Evolutionary conservation across 139 green algal genomes (phyloP).

Genomic region (Ettlia oleoabundans): DNA sequence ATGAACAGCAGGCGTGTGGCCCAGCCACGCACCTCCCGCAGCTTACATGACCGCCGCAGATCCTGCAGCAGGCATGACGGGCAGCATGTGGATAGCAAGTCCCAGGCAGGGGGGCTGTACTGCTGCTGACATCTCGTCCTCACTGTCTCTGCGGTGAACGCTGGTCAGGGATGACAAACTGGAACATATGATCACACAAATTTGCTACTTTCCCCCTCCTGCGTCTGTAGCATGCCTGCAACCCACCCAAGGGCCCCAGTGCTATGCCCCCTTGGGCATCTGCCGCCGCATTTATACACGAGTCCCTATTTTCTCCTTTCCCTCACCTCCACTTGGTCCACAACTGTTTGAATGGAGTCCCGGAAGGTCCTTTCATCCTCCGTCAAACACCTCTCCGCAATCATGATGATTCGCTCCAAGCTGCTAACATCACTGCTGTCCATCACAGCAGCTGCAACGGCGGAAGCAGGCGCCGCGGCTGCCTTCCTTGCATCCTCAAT

Average conservation of each 20-base stretch:
- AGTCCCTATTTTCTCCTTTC: neutral
- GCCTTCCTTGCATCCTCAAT: constrained; percentile 34
- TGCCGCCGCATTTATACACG: neutral
- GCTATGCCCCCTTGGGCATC: neutral
- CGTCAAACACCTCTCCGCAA: constrained; percentile 67
- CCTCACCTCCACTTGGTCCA: constrained; percentile 71
- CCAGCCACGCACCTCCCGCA: constrained; percentile 36
- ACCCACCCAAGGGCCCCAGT: neutral
- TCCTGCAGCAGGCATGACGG: constrained; percentile 47
- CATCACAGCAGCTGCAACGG: neutral
- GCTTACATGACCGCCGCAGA: constrained; percentile 41
- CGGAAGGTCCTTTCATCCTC: constrained; percentile 66
- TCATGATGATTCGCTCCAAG: constrained; percentile 19
- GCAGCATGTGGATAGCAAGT: too few relatives aligned
- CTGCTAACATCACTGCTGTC: neutral
- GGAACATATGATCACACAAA: neutral
- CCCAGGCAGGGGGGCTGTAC: too few relatives aligned
- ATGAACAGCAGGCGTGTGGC: constrained; percentile 83
- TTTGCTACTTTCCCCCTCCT: too few relatives aligned
- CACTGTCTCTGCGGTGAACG: too few relatives aligned
- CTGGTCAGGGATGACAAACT: too few relatives aligned
- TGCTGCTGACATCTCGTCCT: too few relatives aligned
- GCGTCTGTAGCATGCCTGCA: too few relatives aligned
- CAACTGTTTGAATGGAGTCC: constrained; percentile 62
- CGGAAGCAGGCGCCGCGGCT: neutral